Base-by-base conservation (phyloP, 192 early-diverging fungal genomes). In the Jimgerdemannia flammicorona region DNA sequence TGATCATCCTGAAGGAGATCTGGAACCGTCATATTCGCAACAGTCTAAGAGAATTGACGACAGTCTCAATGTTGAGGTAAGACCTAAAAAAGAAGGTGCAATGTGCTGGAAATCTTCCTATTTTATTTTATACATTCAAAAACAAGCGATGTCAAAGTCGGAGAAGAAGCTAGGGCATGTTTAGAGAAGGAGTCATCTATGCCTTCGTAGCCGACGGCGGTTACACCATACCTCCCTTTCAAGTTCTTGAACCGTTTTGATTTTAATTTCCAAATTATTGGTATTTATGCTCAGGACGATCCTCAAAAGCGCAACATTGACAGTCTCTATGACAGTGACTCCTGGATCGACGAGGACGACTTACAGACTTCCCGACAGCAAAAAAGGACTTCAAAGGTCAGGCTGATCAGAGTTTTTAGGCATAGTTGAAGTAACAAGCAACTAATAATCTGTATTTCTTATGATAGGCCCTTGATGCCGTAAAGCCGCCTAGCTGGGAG, bases 111-210 rank as follows among this genome's bases (percentile, higher is more conserved):
- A 59, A 59, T 59, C 49, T 59, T 59, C 49, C 49, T 59, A 59
- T 59, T 59, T 59, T 59, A 59, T 59, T 59, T 59, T 59, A 59
- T 59, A 59, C 49, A 59, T 59, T 59, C 49, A 59, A 59, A 59
- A 59, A 59, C 49, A 59, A 59, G 49, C 49, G 49, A 59, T 54
- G 49, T 54, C 49, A 54, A 54, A 54, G 49, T 54, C 11, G 49
- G 49, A 54, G 49, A 54, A 54, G 49, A 54, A 54, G 49, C 49
- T 54, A 54, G 49, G 49, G 49, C 49, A 59, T 59, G 49, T 59
- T 59, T 59, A 59, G 49, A 0, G 49, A 59, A 59, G 49, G 49
- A 0, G 49, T 59, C 49, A 59, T 59, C 49, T 59, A 59, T 54
- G 49, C 49, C 49, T 54, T 54, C 49, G 49, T 54, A 54, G 49